Conservation (phyloP, 345 rosid species). For the Arabis hirsuta region DNA sequence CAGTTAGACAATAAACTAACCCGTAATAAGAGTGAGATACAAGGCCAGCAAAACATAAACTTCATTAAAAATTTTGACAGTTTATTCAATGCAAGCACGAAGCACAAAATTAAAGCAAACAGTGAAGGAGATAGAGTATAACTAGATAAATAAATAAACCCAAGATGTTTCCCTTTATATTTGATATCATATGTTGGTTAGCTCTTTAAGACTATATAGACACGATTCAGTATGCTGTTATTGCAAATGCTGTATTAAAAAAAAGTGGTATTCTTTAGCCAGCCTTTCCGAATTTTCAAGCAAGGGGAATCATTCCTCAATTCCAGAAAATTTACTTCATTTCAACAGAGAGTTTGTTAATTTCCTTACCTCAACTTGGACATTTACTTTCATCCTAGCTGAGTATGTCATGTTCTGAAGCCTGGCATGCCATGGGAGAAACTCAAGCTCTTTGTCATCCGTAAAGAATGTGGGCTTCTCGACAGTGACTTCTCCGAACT, state of each 20-base stretch:
- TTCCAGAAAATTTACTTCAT: background rate
- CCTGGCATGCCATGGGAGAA: slow-evolving; percentile 80
- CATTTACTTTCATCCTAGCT: slow-evolving; percentile 64
- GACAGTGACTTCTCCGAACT: slow-evolving; percentile 61
- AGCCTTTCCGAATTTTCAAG: slow-evolving; percentile 14
- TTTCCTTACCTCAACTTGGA: slow-evolving; percentile 65
- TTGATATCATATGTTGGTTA: background rate
- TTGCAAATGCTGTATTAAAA: background rate
- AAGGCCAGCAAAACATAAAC: slow-evolving; percentile 26
- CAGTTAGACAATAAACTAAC: slow-evolving; percentile 17
- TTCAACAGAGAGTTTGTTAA: background rate
- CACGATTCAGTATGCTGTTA: background rate
- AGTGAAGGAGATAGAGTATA: slow-evolving; percentile 8
- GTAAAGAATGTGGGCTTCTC: slow-evolving; percentile 59
- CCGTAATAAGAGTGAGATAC: slow-evolving; percentile 10
- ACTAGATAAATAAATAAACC: background rate
- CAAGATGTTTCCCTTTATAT: background rate
- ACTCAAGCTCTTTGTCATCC: slow-evolving; percentile 54
- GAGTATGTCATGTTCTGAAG: slow-evolving; percentile 95
- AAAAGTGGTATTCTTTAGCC: background rate
- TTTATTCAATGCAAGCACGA: slow-evolving; percentile 1
- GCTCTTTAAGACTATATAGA: background rate
- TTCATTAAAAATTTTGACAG: slow-evolving; percentile 11
- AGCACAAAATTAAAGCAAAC: background rate
- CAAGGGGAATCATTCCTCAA: background rate